Evolutionary conservation across 805 yeast genomes (phyloP), one percentile per base, ranked within the genome.

Genomic region (Yamadazyma philogaea): DNA sequence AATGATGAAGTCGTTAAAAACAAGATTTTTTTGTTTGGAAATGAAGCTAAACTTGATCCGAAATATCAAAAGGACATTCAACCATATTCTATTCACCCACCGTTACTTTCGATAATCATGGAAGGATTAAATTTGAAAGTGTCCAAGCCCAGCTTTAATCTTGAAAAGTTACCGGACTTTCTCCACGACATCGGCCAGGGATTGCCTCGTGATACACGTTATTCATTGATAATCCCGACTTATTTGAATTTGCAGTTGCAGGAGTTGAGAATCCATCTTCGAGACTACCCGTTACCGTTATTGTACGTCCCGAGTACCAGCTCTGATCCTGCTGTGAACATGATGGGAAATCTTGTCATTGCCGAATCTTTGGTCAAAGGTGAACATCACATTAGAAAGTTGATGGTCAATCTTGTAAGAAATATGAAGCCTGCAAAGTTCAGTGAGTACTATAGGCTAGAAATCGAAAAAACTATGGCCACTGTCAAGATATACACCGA

Each of bases 201-300:
- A 0, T 76, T 84, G 10, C 97, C 98, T 0, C 55, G 57, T 40
- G 87, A 84, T 44, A 78, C 88, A 0, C 56, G 70, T 39, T 90
- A 79, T 58, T 79, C 91, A 0, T 68, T 86, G 15, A 57, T 83
- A 56, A 53, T 89, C 2, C 97, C 97, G 0, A 53, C 81, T 42
- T 66, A 67, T 57, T 33, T 84, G 11, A 77, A 81, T 42, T 64
- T 86, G 39, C 69, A 64, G 12, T 66, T 86, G 30, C 63, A 66
- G 3, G 95, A 87, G 53, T 57, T 82, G 10, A 65, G 93, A 45
- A 72, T 81, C 52, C 91, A 86, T 56, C 52, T 90, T 46, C 68
- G 93, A 42, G 98, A 90, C 55, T 88, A 84, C 55, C 97, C 97
- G 0, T 55, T 91, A 12, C 97, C 98, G 0, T 63, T 90, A 38